Percentiles rank a stretch among this genome's conserved stretches.
Conservation (phyloP, 2,329 filamentous ascomycete genomes). For the Botryotinia globosa region DNA sequence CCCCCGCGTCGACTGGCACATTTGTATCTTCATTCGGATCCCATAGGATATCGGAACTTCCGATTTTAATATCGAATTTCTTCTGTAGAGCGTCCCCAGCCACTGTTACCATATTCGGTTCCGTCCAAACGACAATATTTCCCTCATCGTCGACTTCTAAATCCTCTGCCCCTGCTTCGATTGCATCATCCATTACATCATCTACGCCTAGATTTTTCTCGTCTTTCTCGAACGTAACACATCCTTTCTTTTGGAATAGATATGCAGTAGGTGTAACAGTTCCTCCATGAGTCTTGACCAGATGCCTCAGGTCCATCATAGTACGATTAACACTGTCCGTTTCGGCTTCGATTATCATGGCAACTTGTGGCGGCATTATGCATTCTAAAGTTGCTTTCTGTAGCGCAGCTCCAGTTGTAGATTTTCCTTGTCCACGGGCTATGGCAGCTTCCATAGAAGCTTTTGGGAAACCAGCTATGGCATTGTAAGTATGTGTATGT, state of each 20-base stretch:
- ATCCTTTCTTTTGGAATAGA: conserved; percentile 79
- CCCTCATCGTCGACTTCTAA: conserved; percentile 67
- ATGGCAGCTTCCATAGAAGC: conserved; percentile 80
- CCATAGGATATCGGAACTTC: conserved; percentile 80
- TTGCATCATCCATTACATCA: conserved; percentile 73
- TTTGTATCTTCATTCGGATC: conserved; percentile 77
- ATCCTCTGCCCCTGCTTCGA: conserved; percentile 81
- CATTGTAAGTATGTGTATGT: conserved; percentile 27
- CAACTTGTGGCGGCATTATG: conserved; percentile 68
- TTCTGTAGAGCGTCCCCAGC: conserved; percentile 63
- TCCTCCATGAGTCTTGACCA: conserved; percentile 71
- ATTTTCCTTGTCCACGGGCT: conserved; percentile 82
- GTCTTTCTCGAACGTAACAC: conserved; percentile 64
- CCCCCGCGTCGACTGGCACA: conserved; percentile 57
- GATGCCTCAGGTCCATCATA: conserved; percentile 66
- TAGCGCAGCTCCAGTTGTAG: conserved; percentile 69
- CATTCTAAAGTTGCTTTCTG: conserved; percentile 77
- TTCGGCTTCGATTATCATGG: conserved; percentile 79
- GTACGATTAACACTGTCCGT: conserved; percentile 77
- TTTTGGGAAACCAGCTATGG: conserved; percentile 73
- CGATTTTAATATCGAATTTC: conserved; percentile 62
- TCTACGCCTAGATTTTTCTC: conserved; percentile 53
- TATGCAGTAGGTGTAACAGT: conserved; percentile 72
- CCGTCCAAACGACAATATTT: conserved; percentile 67
- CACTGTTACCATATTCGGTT: conserved; percentile 61